Evolutionary conservation across 2,329 filamentous ascomycete genomes (phyloP), one percentile per base, ranked within the genome.

Genomic region (Fusarium vanettenii): DNA sequence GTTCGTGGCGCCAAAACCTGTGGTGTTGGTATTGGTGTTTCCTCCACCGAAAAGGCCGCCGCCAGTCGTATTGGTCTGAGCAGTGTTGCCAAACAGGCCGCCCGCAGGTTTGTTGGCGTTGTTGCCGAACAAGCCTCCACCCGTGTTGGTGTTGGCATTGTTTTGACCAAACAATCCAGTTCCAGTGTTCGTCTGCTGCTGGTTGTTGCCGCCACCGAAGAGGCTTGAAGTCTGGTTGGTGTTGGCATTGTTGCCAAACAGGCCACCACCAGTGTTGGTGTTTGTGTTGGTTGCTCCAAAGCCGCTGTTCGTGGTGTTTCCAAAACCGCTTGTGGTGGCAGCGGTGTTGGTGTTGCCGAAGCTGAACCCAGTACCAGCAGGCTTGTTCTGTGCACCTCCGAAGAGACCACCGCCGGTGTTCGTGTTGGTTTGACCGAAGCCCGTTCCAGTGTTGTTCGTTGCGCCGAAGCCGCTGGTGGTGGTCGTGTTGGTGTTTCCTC

Each of bases 211-310:
- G 14, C 48, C 48, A 31, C 48, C 48, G 6, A 55, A 55, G 11
- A 55, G 48, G 27, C 48, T 6, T 8, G 27, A n/a, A 55, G 48
- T 31, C 27, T 27, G 69, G 50, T 63, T 74, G 85, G 16, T 61
- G 72, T 43, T 72, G 86, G 74, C 83, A 27, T 81, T 84, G 37
- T 81, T 76, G 39, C 87, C 87, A 61, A 89, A 89, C 1, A 88
- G 80, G 6, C 86, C 82, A 22, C 81, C 81, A 20, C 64, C 63
- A 59, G 73, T 62, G 33, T 63, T 79, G 37, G 76, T 71, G 20
- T 78, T 78, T 31, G 83, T 82, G 52, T 74, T 79, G 48, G 48
- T 31, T 55, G 48, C 27, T 31, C 68, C 82, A 63, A 84, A 84
- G 18, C 64, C 76, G 14, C 59, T 76, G 14, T 70, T 77, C 37